These are phyloP conservation scores for Lavandula angustifolia DNA, from an alignment of 257 asterid species.

Conservation along the genomic window DNA sequence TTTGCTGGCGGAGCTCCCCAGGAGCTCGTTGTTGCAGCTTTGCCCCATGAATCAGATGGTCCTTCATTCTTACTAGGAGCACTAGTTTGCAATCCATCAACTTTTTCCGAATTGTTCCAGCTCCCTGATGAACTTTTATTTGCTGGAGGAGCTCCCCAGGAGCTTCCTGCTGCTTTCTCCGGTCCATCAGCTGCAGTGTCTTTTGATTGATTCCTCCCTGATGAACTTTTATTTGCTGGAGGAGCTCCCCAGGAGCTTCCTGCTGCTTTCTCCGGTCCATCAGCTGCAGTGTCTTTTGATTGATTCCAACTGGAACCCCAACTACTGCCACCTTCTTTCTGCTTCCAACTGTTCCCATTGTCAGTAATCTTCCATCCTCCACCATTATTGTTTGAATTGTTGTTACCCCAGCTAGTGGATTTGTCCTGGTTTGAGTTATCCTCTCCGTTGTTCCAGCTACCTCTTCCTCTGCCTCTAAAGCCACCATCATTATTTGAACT, in stretches of 20 bases:
- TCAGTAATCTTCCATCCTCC: conserved; percentile 56
- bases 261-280: conserved; percentile 35
- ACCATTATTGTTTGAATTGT: conserved; percentile 37
- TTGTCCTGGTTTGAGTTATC: conserved; percentile 55
- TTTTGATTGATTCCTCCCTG: conserved; percentile 33
- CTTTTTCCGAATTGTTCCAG: conserved; percentile 32
- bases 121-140: background rate
- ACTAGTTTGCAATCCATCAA: conserved; percentile 12
- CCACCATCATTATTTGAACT: conserved; percentile 43
- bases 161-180: conserved; percentile 38
- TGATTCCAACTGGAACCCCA: conserved; percentile 45
- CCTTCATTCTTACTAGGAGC: conserved; percentile 22
- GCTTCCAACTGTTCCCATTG: conserved; percentile 42
- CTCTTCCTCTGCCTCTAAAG: conserved; percentile 62
- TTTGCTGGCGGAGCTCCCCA: background rate
- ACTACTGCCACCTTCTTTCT: conserved; percentile 32
- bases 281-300: conserved; percentile 28
- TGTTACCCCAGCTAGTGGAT: conserved; percentile 47
- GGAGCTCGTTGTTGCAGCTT: no score
- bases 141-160: conserved; percentile 46
- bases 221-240: conserved; percentile 23
- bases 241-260: conserved; percentile 48
- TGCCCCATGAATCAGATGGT: background rate
- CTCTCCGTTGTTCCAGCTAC: conserved; percentile 64
- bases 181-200: background rate